Evolutionary conservation across 805 yeast genomes (phyloP).

Genomic region (Myxozyma monticola): DNA sequence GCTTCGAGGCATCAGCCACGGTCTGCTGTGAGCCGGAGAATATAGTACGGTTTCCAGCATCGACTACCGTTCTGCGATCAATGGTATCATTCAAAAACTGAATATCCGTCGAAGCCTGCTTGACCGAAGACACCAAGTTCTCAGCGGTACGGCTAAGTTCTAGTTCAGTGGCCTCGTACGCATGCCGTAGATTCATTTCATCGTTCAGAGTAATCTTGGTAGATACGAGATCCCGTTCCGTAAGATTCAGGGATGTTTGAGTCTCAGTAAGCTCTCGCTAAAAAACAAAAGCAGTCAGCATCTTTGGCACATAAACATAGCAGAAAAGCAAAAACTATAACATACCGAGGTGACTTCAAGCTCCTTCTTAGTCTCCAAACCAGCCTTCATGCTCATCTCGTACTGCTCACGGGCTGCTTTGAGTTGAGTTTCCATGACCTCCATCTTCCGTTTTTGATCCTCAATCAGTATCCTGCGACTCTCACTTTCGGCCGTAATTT

Average conservation of each 20-base stretch:
- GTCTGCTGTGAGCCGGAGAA: slow-evolving; percentile 34
- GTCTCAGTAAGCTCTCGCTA: slow-evolving; percentile 25
- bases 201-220: slow-evolving; percentile 26
- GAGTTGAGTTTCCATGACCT: slow-evolving; percentile 51
- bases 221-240: slow-evolving; percentile 23
- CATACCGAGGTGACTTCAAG: slow-evolving; percentile 24
- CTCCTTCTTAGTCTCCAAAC: slow-evolving; percentile 32
- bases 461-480: slow-evolving; percentile 51
- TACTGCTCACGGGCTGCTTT: slow-evolving; percentile 44
- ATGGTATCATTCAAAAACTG: slow-evolving; percentile 27
- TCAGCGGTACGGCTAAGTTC: slow-evolving; percentile 34
- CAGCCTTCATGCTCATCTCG: slow-evolving; percentile 41
- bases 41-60: slow-evolving; percentile 10
- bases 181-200: slow-evolving; percentile 33
- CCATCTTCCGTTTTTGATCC: slow-evolving; percentile 52
- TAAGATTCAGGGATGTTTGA: slow-evolving; percentile 19
- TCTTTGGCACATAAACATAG: too few species aligned
- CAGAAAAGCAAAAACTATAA: neutral
- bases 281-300: neutral
- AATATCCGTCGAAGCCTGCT: slow-evolving; percentile 31
- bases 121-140: slow-evolving; percentile 31
- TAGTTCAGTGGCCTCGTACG: slow-evolving; percentile 37
- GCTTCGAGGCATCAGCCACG: slow-evolving; percentile 52
- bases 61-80: slow-evolving; percentile 21
- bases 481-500: slow-evolving; percentile 48